Evolutionary conservation across 208 protist species (phyloP).

Genomic region (Wallacemonas collosoma): DNA sequence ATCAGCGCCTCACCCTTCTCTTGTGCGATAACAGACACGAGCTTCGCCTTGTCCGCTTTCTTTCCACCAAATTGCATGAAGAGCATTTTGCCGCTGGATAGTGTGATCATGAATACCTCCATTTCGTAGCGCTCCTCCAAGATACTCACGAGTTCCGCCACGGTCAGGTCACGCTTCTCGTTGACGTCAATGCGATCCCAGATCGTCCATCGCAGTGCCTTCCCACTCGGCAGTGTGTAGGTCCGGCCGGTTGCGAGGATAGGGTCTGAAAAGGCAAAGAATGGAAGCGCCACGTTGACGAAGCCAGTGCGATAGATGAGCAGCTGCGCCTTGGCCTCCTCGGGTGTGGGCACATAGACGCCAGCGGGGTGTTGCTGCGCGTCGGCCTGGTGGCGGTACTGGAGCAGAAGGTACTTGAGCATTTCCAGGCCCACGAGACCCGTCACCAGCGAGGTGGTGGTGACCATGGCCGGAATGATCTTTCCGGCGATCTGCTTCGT

Average conservation of each 20-base stretch:
- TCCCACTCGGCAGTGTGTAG: conserved; percentile 58
- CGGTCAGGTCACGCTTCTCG: conserved; percentile 92
- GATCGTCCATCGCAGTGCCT: conserved; percentile 87
- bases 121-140: conserved; percentile 91
- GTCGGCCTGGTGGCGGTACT: conserved; percentile 35
- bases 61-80: conserved; percentile 84
- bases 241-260: conserved; percentile 49
- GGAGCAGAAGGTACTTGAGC: conserved; percentile 94
- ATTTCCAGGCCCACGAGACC: conserved; percentile 98
- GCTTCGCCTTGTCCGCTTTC: conserved; percentile 64
- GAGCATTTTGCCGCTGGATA: conserved; percentile 84
- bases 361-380: conserved; percentile 15
- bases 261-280: conserved; percentile 97
- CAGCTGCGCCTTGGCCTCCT: conserved; percentile 54
- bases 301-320: conserved; percentile 94
- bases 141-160: conserved; percentile 91
- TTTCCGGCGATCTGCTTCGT: conserved; percentile 96
- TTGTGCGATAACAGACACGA: conserved; percentile 58
- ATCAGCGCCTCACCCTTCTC: conserved; percentile 58
- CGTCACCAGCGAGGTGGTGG: conserved; percentile 98
- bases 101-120: conserved; percentile 93
- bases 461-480: conserved; percentile 99
- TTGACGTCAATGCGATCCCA: conserved; percentile 98
- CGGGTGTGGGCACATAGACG: conserved; percentile 25
- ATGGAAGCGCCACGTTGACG: conserved; percentile 98